Evolutionary conservation across 2,329 filamentous ascomycete species (phyloP), one percentile per base, ranked within the genome.

Genomic region (Penicillium brasilianum): DNA sequence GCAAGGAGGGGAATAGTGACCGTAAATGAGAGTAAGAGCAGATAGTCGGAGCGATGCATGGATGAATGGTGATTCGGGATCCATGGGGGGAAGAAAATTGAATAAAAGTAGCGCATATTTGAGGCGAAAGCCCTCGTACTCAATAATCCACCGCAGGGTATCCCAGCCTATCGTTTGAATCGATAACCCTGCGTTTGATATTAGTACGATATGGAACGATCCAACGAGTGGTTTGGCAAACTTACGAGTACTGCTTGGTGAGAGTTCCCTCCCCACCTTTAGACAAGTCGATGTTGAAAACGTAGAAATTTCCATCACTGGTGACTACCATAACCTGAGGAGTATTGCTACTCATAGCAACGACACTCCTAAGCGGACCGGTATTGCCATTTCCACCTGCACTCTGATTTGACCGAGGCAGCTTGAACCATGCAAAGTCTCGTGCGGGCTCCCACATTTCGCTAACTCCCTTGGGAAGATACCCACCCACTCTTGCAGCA

Each of bases 301-400:
- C 90, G 70, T 95, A 97, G 73, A 97, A 98, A 25, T 90, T 90
- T 10, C 95, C 95, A 74, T 99, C 95, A 69, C 90, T 97, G 0
- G 95, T 99, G 14, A 97, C 93, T 0, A 98, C 92, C 93, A 99
- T 98, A 52, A 99, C 91, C 71, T 98, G 93, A 0, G 95, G 95
- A 28, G 91, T 93, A 74, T 89, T 96, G 72, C 90, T 95, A 74
- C 92, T 97, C 89, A 99, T 96, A 9, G 95, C 94, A 46, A 99
- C 95, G n/a, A 99, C 94, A 67, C 92, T 97, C 66, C 91, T 85
- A 43, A 96, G 78, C 0, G 91, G 88, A 0, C 84, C 81, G n/a
- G 72, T 72, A 37, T 77, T 72, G 25, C 78, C 78, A 34, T 69
- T 71, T 9, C 69, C 72, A 7, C 74, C 77, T 64, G 59, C 72